A percentile compares a stretch with the other conserved stretches of the same genome.
Conservation (phyloP, 176 grass and related monocot species). For the Puya raimondii region DNA sequence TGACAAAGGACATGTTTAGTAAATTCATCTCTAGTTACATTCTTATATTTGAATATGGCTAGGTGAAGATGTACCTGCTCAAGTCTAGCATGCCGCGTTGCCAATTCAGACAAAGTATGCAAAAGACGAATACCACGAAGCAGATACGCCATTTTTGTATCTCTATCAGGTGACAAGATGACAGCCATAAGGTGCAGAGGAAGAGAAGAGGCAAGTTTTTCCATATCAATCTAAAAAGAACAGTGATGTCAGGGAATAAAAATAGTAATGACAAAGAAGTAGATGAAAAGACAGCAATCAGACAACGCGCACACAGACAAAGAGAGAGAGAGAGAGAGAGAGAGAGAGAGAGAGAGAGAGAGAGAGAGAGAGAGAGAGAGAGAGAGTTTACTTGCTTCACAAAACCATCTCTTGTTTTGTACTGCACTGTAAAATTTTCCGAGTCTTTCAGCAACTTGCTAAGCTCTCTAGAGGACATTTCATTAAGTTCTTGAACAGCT, state of each 20-base stretch:
- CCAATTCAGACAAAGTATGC: constrained; percentile 71
- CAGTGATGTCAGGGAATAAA: constrained; percentile 8
- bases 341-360: constrained; percentile 11
- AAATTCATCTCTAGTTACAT: too few relatives aligned
- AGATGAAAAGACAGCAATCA: constrained; percentile 5
- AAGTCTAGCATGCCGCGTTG: constrained; percentile 66
- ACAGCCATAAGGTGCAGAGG: constrained; percentile 74
- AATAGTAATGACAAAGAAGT: not conserved
- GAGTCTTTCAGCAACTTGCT: constrained; percentile 71
- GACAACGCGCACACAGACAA: not conserved
- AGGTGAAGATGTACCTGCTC: constrained; percentile 53
- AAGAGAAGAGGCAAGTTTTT: constrained; percentile 64
- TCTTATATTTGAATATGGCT: too few relatives aligned
- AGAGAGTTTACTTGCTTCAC: constrained; percentile 42
- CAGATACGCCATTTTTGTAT: constrained; percentile 49
- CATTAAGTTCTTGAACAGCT: constrained; percentile 60
- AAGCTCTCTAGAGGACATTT: constrained; percentile 53
- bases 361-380: not conserved
- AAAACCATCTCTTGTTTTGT: constrained; percentile 42
- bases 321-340: not conserved
- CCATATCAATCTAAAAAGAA: constrained; percentile 67
- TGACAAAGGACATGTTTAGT: too few relatives aligned
- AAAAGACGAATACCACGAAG: constrained; percentile 71
- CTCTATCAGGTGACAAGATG: constrained; percentile 51
- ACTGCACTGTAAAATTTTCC: constrained; percentile 55